Evolutionary conservation across 1,284 basidiomycete species (phyloP), one percentile per base, ranked within the genome.

Genomic region (Entoloma clypeatum): DNA sequence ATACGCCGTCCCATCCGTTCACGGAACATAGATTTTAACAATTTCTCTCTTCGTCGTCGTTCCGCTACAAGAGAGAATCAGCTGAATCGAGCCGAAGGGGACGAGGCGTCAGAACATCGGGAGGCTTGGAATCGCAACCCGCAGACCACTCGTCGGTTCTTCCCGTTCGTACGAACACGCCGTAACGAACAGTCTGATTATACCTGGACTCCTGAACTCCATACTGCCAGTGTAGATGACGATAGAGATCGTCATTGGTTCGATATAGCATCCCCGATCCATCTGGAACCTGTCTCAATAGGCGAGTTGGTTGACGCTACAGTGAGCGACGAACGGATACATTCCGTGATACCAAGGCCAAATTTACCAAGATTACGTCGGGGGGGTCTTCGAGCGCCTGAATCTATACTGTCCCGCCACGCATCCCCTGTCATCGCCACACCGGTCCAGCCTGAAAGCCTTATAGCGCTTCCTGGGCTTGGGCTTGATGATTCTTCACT

Each of bases 1-100:
- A 59, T 77, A 18, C 73, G 75, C 18, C 73, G 75, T 16, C 63
- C 69, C 1, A 51, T 58, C 18, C 74, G 75, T 22, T 71, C 74
- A 5, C 64, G 81, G 24, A 68, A 71, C 5, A 65, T 74, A 4
- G 84, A 86, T 50, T 83, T 85, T 56, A 77, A 69, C 53, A 81
- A 85, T 22, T 84, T 80, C 46, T 78, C 81, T 0, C 58, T 71
- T 11, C 75, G 77, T n/a, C 75, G 81, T 21, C 72, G 82, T 37
- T 65, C 67, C 4, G 55, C 59, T 13, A 64, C 57, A 11, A 55
- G 63, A 32, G 65, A 67, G 11, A 41, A 56, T 22, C 46, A 41
- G 17, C 46, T 45, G 32, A 39, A 53, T 23, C 57, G 55, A 29
- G 46, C 52, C 26, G 65, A 64, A 32, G 48, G 50, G 6, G 42